Evolutionary conservation across 257 asterid species (phyloP).

Genomic region (Solanum chilense): DNA sequence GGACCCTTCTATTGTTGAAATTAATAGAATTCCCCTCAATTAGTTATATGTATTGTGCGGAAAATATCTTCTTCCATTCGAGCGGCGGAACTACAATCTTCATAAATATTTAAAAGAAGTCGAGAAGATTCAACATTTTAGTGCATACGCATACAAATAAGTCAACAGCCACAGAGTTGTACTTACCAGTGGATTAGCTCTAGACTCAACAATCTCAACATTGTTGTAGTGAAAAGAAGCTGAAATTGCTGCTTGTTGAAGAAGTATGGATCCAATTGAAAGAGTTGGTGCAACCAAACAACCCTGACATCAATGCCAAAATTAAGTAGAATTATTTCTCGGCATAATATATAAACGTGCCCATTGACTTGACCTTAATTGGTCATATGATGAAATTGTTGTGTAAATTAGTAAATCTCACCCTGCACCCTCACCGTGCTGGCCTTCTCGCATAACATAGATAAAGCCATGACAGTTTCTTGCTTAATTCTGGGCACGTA

Average conservation of each 20-base stretch:
- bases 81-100: neutral
- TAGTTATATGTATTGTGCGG: neutral
- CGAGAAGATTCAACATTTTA: neutral
- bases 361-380: neutral
- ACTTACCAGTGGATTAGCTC: constrained; percentile 41
- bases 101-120: neutral
- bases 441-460: constrained; percentile 87
- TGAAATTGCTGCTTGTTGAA: constrained; percentile 88
- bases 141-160: neutral
- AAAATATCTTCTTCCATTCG: neutral
- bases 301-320: constrained; percentile 31
- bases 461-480: constrained; percentile 64
- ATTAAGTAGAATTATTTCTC: neutral
- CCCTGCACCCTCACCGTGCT: constrained; percentile 85
- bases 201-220: constrained; percentile 80
- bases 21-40: neutral
- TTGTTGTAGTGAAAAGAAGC: constrained; percentile 85
- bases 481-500: constrained; percentile 54
- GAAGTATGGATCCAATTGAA: constrained; percentile 82
- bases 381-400: neutral
- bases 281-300: constrained; percentile 85
- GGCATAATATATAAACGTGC: neutral
- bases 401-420: constrained; percentile 26
- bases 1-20: neutral
- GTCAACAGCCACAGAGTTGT: neutral